phyloP scores from a whole-genome alignment of 2,329 filamentous ascomycete genomes.

The Penicillium expansum region DNA sequence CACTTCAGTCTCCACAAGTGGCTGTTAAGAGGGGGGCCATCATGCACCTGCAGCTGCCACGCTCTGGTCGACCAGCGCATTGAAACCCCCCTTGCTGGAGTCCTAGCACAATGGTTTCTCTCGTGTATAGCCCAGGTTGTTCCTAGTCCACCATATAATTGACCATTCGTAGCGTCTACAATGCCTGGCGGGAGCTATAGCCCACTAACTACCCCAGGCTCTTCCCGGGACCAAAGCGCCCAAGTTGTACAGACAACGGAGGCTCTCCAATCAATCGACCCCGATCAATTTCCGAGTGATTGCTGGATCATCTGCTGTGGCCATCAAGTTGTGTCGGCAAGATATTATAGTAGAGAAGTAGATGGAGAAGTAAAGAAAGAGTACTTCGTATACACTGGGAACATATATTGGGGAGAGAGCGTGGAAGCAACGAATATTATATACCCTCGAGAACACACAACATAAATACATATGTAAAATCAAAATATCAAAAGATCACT shows the following conservation, averaged over 20 bases:
- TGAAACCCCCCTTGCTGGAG: conserved; percentile 12
- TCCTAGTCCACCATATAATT: conserved; percentile 15
- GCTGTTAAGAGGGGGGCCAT: background rate
- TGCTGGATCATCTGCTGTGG: background rate
- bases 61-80: conserved; percentile 33
- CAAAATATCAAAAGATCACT: background rate
- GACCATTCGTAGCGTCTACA: conserved; percentile 5
- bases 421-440: background rate
- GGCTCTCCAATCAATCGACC: conserved; percentile 20
- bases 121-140: conserved; percentile 2
- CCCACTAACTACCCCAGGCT: conserved; percentile 16
- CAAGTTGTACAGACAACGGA: conserved; percentile 18
- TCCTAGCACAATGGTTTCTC: conserved; percentile 9
- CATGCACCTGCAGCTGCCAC: conserved; percentile 34
- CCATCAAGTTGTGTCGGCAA: background rate
- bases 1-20: conserved; percentile 28
- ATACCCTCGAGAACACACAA: background rate
- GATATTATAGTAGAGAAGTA: background rate
- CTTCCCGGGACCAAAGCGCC: conserved; percentile 13
- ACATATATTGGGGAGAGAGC: background rate
- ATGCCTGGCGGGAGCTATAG: conserved; percentile 1
- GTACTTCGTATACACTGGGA: background rate
- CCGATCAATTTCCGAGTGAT: conserved; percentile 20
- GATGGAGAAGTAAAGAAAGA: background rate
- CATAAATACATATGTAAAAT: background rate